Percentiles rank a stretch among this genome's conserved stretches.
Conservation (phyloP, 169 alveolate genomes). For the Theileria orientalis region DNA sequence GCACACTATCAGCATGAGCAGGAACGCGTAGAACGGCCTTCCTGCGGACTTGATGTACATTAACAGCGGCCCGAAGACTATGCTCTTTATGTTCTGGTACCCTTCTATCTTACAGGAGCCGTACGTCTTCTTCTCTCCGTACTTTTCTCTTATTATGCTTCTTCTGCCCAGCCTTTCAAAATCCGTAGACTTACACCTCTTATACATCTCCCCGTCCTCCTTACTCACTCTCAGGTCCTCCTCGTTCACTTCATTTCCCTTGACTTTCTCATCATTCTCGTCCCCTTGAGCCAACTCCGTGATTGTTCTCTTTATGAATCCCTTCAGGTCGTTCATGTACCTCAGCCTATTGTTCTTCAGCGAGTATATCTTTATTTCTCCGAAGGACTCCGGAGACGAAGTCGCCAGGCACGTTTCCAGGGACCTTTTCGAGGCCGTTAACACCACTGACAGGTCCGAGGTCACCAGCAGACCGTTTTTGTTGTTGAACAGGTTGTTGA, state of each 20-base stretch:
- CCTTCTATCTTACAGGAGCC: neutral
- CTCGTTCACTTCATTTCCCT: neutral
- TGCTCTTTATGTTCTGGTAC: neutral
- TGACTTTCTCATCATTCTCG: neutral
- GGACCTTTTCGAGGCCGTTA: constrained; percentile 19
- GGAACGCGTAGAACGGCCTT: neutral
- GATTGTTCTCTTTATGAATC: neutral
- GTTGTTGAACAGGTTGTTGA: constrained; percentile 65
- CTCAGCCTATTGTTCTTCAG: neutral
- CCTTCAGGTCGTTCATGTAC: neutral
- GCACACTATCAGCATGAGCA: neutral
- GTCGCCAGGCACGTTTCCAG: constrained; percentile 12
- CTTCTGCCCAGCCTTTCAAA: neutral
- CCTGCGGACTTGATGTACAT: constrained; percentile 1
- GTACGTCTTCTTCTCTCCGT: neutral
- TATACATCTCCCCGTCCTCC: too few species aligned
- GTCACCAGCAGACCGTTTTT: constrained; percentile 28
- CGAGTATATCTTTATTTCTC: neutral
- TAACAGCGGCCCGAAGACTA: neutral
- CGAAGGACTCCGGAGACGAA: neutral
- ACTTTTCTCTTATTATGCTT: neutral
- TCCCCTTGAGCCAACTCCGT: neutral
- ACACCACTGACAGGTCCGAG: constrained; percentile 39
- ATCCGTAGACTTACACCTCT: neutral
- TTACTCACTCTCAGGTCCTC: too few species aligned